Base-by-base conservation (phyloP, 2,329 filamentous ascomycete species). In the Phoma sp. region DNA sequence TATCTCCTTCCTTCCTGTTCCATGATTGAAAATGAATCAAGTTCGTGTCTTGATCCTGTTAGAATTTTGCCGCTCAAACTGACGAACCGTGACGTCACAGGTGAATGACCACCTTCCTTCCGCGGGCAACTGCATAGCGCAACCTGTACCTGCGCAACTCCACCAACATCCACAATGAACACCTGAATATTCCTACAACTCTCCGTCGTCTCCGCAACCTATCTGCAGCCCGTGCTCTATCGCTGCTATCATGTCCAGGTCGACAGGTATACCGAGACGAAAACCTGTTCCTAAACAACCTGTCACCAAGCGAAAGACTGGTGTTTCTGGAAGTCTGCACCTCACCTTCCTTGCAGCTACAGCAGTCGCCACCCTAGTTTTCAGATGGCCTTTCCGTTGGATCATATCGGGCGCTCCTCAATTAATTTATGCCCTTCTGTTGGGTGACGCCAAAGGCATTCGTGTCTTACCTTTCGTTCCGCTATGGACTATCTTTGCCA, bases 401-500 rank as follows among this genome's bases (percentile, higher is more conserved):
- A 53, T 76, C 2, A 25, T 78, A 12, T 79, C 77, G n/a, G 77
- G 77, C 12, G 72, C 75, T 2, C 76, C 77, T 10, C 28, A 76
- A 11, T 54, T 79, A 4, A 67, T 74, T 17, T 73, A 70, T 65
- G 60, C 62, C 7, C 56, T 76, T 21, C 60, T 78, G 5, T 60
- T 74, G 6, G 76, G 76, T 17, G 68, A 75, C 46, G 61, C 66
- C 15, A 65, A 72, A 36, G 68, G 67, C 6, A 57, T 73, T 37
- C 74, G 80, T 12, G 71, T 83, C 15, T 57, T 83, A 10, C 74
- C 78, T 2, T 70, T 68, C 20, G 64, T 80, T 23, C 78, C 79
- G 2, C 60, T 83, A 2, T 83, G 80, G 80, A 74, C 78, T 1
- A 58, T 82, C 1, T 69, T 83, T 43, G 66, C 77, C 2, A 77